Evolutionary conservation across 306 rosid genomes (phyloP), one percentile per base, ranked within the genome.

Genomic region (Prunus padus): DNA sequence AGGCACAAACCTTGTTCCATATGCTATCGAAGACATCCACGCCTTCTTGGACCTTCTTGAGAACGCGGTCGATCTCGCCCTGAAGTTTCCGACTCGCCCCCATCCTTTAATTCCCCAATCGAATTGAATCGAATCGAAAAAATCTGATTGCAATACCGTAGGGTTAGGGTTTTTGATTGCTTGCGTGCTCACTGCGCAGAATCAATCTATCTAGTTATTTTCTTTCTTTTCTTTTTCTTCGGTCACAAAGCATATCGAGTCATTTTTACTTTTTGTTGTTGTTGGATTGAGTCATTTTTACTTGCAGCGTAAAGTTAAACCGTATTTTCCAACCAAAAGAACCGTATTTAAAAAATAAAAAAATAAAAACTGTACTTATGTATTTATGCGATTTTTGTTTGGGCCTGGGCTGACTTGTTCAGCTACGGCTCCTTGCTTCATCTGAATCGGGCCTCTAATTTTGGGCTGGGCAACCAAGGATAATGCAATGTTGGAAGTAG

Each of bases 41-140:
- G 54, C 98, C 97, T 87, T 95, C 98, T 40, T 95, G 98, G 12
- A 92, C 98, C 91, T 92, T 95, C 89, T 92, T 95, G 15, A 95
- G 93, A 85, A 95, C 98, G 4, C 98, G 93, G 89, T 95, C 98
- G 45, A 95, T 95, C 87, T 95, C 98, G 8, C 98, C 98, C 87
- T 95, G 98, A 67, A 95, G 98, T 82, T 95, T 95, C 73, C 98
- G 92, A 83, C 98, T 95, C 64, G 98, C 98, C 37, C 97, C 98
- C 98, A 95, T 95, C 68, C 59, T 60, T 40, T 60, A 11, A 28
- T 18, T 44, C 57, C 49, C 59, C 59, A 26, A 47, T 69, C 6
- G 45, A 72, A 45, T 60, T 26, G 47, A n/a, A 31, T 18, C 37
- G 26, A 72, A 45, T 60, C 44, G 47, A n/a, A 31, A 5, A 33